Base-by-base conservation (phyloP, 176 grass and related monocot species). In the Cenchrus fungigraminus region DNA sequence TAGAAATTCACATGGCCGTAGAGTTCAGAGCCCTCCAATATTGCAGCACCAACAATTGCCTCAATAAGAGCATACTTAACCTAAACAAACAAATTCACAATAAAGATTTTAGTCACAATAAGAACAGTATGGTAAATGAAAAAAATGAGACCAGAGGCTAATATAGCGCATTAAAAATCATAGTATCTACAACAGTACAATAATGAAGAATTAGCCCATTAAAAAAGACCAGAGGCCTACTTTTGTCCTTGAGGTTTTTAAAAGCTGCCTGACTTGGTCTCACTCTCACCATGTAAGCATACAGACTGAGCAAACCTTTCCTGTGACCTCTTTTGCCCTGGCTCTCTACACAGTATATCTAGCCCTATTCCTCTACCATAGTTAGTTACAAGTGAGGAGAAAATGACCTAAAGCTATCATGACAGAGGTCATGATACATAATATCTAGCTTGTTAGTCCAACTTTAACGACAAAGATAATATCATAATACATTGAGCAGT, bases 21-120 rank as follows among this genome's bases (percentile, higher is more conserved):
- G 29, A 76, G 9, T 57, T 12, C 16, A 40, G 0, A 56, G 8
- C 12, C 73, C 53, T 57, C 73, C 10, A 19, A 57, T 57, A 76
- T 40, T 1, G 51, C 31, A 42, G 1, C n/a, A 76, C 52, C 4
- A 76, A 6, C 15, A 57, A 53, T 57, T 12, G 52, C 52, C 73
- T 76, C 73, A 75, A 73, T 31, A 75, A 75, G 73, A 75, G 50
- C 22, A 19, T 75, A 76, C 12, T 76, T 76, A 37, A 76, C 73
- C 73, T 58, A 57, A 76, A 20, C 32, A 76, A 76, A 76, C 32
- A 40, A 40, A 40, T 40, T 3, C 2, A 40, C 37, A 40, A 40
- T 40, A 76, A 57, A 76, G 9, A 53, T 12, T 56, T 42, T 76
- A 37, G 15, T 69, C 13, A 17, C 20, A 68, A 4, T 40, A 68